Base-by-base conservation (phyloP, 2,329 filamentous ascomycete species). In the Xylaria sp. region DNA sequence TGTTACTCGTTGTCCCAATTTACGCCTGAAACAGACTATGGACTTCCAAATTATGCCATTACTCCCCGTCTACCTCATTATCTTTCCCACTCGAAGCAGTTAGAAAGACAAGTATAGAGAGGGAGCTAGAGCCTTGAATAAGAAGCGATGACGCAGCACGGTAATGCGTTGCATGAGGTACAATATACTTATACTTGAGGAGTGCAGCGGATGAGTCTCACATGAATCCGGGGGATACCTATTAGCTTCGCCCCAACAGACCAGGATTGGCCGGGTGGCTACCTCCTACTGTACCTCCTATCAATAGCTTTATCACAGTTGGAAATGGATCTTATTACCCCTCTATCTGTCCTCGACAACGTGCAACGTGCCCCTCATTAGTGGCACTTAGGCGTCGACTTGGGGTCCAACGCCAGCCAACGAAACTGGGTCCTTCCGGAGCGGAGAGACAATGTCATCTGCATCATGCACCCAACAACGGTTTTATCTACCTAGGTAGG, bases 131-230 rank as follows among this genome's bases (percentile, higher is more conserved):
- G 23, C 2, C 28, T 53, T 33, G 31, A 36, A 54, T 56, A 6
- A 51, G 31, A 31, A 38, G 31, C 31, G 51, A 56, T 56, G 51
- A 56, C 51, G 51, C 51, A 56, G 56, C 44, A n/a, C 4, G 13
- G 6, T 51, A 31, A 31, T 51, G 48, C 48, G 10, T 51, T 31
- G 48, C 15, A 26, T 28, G 6, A 49, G 42, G 57, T 46, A 59
- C 26, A 38, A 33, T 20, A 46, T 53, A 33, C 20, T 36, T 46
- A 26, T 9, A 59, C 10, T 38, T 11, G 31, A 40, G 56, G 31
- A 33, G 58, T 33, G 33, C 40, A 54, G 23, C 57, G 63, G 57
- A 49, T 46, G n/a, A 42, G 63, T 69, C 60, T 71, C 69, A 71
- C 59, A 69, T 68, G 59, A 65, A 69, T 61, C 49, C 59, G 42